Percentiles rank a stretch among this genome's conserved stretches.
Conservation (phyloP, 805 yeast species). For the Candida saitoana region DNA sequence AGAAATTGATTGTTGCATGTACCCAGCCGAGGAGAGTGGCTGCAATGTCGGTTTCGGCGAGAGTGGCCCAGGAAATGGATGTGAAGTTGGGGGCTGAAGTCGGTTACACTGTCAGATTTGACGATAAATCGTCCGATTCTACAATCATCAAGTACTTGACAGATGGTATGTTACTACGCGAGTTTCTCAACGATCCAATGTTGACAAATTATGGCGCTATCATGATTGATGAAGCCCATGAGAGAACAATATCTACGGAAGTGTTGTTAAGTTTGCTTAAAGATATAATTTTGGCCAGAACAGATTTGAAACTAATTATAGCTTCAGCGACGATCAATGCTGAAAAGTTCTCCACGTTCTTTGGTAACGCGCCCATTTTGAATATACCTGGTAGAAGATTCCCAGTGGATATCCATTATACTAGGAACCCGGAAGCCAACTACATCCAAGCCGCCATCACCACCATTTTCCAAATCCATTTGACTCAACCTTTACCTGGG, state of each 20-base stretch:
- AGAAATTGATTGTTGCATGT: constrained; percentile 57
- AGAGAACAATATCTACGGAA: constrained; percentile 91
- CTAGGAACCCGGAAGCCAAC: constrained; percentile 85
- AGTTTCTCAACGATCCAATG: constrained; percentile 73
- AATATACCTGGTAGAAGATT: constrained; percentile 90
- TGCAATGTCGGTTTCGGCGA: constrained; percentile 81
- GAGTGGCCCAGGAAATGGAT: constrained; percentile 89
- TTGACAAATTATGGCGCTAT: constrained; percentile 68
- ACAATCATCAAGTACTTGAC: constrained; percentile 88
- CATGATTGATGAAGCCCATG: constrained; percentile 97
- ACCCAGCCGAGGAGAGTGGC: constrained; percentile 97
- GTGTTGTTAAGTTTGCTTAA: constrained; percentile 73
- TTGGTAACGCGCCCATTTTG: constrained; percentile 79
- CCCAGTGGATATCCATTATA: constrained; percentile 83
- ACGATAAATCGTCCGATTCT: constrained; percentile 60
- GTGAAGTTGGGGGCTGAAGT: constrained; percentile 79
- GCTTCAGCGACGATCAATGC: constrained; percentile 97
- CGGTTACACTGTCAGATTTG: constrained; percentile 87
- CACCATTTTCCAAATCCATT: constrained; percentile 83
- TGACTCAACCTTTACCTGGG: constrained; percentile 60
- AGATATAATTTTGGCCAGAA: constrained; percentile 56
- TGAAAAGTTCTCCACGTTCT: constrained; percentile 75
- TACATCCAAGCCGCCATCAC: constrained; percentile 86
- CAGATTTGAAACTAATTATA: constrained; percentile 70
- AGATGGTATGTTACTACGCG: constrained; percentile 91